Evolutionary conservation across 176 grass and related monocot genomes (phyloP), one percentile per base, ranked within the genome.

Genomic region (Tillandsia fasciculata): DNA sequence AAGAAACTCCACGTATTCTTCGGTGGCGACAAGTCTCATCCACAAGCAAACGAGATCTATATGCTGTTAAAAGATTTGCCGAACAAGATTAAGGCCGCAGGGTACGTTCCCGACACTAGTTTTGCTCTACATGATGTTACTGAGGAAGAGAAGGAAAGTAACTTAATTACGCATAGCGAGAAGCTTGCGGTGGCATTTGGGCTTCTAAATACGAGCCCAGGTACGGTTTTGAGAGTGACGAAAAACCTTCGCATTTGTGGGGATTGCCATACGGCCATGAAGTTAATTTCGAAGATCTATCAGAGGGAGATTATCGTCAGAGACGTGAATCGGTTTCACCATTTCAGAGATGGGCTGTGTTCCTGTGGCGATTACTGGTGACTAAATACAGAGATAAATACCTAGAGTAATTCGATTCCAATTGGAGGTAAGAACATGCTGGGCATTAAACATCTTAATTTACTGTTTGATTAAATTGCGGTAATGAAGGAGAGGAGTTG

Each of bases 81-180:
- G 13, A 70, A 70, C 4, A 70, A 52, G 23, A 70, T 70, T 2
- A 70, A 70, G 23, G 23, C 50, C 13, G 49, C 68, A 9, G 68
- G 68, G 52, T 53, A 70, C 26, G 68, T 53, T 12, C 68, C 68
- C 12, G 68, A 70, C 50, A 70, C 68, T 26, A 53, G 68, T 15
- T 70, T 70, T 53, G 68, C 52, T 18, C 68, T 70, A 22, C 68
- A 70, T 53, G 68, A 70, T 52, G 68, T 70, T 9, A 70, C 49
- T 8, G 49, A 70, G 50, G 68, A 70, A 18, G 68, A 70, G 18
- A 70, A 70, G 49, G 68, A 70, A 70, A 53, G 49, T 52, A 70
- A 70, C 52, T 14, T 70, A 3, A 53, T 52, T 8, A 52, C 23
- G 0, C 68, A 70, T 50, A 70, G 50, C 9, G 68, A 70, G 22